Evolutionary conservation across 164 flowering plant genomes (phyloP), one percentile per base, ranked within the genome.

Genomic region (Piper longum): DNA sequence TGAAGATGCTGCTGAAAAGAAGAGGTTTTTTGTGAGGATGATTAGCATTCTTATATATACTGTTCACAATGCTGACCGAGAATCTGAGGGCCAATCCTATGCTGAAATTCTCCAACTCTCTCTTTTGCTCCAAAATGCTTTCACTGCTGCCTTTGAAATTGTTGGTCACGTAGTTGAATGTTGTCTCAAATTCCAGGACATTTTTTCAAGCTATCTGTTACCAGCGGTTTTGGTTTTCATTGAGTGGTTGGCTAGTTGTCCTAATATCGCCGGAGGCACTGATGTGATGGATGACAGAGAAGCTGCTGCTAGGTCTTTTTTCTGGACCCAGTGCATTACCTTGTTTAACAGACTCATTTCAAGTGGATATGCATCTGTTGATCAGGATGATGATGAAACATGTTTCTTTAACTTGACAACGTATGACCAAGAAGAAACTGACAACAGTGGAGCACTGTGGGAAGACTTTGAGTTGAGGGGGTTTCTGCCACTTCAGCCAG

Each of bases 381-480:
- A 70, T 52, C 81, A 75, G 44, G 79, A 80, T 69, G 96, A 82
- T 68, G 89, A 83, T 66, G 89, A 83, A 56, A 75, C 80, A 18
- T 86, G 89, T 66, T 88, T 90, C 71, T 79, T 65, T 36, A 80
- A 85, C 72, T 80, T 81, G 89, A 81, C 85, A 72, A 72, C 69
- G 65, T 88, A 90, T 76, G 89, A 82, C 60, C 96, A 90, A 73
- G 85, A 81, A 41, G 97, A 85, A 73, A 81, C 88, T 64, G 93
- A 71, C 52, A 88, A 87, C 62, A 76, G 85, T 41, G 78, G 84
- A 62, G 99, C 99, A 40, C 71, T 93, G 76, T 76, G 80, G 80
- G 99, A 93, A 76, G 99, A 93, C 69, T 70, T 87, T 71, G 99
- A 93, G 71, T 72, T 93, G 72, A 87, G 97, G 69, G 99, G 99